A percentile compares a stretch with the other conserved stretches of the same genome.
Evolutionary conservation across 2,329 filamentous ascomycete species (phyloP).

Genomic region (Penicillium sp.): DNA sequence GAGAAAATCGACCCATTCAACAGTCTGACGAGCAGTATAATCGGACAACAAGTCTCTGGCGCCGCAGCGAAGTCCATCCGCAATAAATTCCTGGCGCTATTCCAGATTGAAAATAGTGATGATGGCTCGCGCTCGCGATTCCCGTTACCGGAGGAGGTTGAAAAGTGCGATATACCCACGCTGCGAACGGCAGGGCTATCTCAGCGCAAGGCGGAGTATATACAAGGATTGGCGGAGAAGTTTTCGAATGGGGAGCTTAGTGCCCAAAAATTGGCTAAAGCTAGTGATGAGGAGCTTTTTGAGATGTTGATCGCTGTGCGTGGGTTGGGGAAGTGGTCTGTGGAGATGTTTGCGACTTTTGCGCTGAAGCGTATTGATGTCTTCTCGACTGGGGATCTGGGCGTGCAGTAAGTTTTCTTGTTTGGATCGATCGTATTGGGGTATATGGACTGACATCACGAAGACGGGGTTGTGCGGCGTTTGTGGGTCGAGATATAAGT

Average conservation of each 20-base stretch:
- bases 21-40: conserved; percentile 79
- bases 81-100: conserved; percentile 75
- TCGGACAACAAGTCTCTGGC: conserved; percentile 93
- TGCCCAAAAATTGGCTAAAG: conserved; percentile 71
- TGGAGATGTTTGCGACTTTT: conserved; percentile 98
- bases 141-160: conserved; percentile 74
- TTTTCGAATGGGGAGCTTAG: conserved; percentile 74
- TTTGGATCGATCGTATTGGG: not conserved
- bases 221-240: conserved; percentile 79
- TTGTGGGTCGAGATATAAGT: conserved; percentile 75
- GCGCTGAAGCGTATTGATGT: conserved; percentile 93
- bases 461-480: conserved; percentile 82
- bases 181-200: conserved; percentile 86
- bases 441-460: conserved; percentile 12
- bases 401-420: conserved; percentile 67
- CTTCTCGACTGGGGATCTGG: conserved; percentile 86
- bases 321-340: conserved; percentile 84
- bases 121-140: conserved; percentile 49
- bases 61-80: conserved; percentile 89
- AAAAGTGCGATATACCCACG: conserved; percentile 59
- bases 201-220: conserved; percentile 93
- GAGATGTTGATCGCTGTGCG: conserved; percentile 79
- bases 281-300: conserved; percentile 82
- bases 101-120: conserved; percentile 45
- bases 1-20: conserved; percentile 88